These are phyloP conservation scores for Candida qinlingensis DNA, from an alignment of 805 yeast genomes.

Conservation along the genomic window DNA sequence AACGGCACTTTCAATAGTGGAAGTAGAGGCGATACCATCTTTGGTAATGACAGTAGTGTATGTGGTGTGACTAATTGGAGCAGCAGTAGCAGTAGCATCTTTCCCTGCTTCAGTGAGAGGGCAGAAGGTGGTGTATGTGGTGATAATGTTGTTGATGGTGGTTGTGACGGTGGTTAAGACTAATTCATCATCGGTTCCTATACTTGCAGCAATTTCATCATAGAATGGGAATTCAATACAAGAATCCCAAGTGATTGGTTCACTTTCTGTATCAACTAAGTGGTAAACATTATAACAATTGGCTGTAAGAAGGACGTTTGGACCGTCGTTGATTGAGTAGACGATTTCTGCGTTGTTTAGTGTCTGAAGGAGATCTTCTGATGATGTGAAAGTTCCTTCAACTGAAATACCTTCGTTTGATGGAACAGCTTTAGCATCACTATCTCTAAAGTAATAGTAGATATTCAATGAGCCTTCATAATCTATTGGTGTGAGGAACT, in stretches of 20 bases:
- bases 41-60: constrained; percentile 4
- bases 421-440: constrained; percentile 9
- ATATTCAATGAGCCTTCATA: constrained; percentile 14
- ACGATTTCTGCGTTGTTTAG: constrained; percentile 19
- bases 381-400: constrained; percentile 10
- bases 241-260: constrained; percentile 17
- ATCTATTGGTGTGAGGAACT: constrained; percentile 13
- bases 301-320: constrained; percentile 17
- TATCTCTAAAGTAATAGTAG: constrained; percentile 19
- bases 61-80: constrained; percentile 9
- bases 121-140: constrained; percentile 17
- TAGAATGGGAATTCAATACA: constrained; percentile 25
- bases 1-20: not conserved
- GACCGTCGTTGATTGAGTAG: constrained; percentile 13
- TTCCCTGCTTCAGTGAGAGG: constrained; percentile 11
- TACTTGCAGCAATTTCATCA: not conserved
- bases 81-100: constrained; percentile 10
- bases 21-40: constrained; percentile 2
- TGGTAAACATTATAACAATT: constrained; percentile 22
- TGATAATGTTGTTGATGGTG: constrained; percentile 8
- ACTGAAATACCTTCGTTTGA: constrained; percentile 14
- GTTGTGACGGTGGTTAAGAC: constrained; percentile 15
- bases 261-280: constrained; percentile 12
- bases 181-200: constrained; percentile 5
- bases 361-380: constrained; percentile 11